A percentile compares a stretch with the other conserved stretches of the same genome.
phyloP scores from a whole-genome alignment of 306 rosid genomes.

The Cicer arietinum region DNA sequence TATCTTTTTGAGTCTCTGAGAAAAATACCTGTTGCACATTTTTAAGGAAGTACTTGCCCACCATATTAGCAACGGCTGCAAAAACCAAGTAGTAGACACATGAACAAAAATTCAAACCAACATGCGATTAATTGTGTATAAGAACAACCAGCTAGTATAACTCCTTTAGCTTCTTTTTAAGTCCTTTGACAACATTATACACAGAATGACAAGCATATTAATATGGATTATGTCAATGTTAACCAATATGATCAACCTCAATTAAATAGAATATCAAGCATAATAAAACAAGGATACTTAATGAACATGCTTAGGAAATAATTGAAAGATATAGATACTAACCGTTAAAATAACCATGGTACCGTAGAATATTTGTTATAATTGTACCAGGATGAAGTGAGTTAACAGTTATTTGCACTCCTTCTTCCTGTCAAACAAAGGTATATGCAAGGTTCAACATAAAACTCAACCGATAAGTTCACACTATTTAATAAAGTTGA shows the following conservation, averaged over 20 bases:
- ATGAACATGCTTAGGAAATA: background rate
- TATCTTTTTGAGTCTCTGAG: background rate
- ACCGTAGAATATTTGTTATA: conserved; percentile 66
- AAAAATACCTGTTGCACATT: conserved; percentile 70
- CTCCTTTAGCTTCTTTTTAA: conserved; percentile 24
- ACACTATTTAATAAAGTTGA: conserved; percentile 21
- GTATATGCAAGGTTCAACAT: conserved; percentile 13
- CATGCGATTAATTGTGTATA: conserved; percentile 11
- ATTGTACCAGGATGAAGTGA: conserved; percentile 88
- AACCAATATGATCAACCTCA: conserved; percentile 27
- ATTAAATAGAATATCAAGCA: conserved; percentile 13
- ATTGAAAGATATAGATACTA: conserved; percentile 30
- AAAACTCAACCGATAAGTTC: conserved; percentile 34
- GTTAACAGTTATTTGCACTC: conserved; percentile 67
- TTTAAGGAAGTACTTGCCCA: conserved; percentile 65
- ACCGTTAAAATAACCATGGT: conserved; percentile 61
- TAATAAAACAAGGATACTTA: conserved; percentile 23
- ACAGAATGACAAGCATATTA: conserved; percentile 14
- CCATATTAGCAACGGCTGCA: conserved; percentile 58
- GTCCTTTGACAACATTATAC: conserved; percentile 11
- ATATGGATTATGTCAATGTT: conserved; percentile 24
- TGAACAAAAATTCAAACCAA: conserved; percentile 17
- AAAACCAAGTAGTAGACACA: conserved; percentile 37
- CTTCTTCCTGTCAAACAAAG: conserved; percentile 68
- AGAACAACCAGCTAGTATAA: conserved; percentile 18